These are phyloP conservation scores for Xylariaceae sp. DNA, from an alignment of 2,329 filamentous ascomycete species.

Conservation along the genomic window DNA sequence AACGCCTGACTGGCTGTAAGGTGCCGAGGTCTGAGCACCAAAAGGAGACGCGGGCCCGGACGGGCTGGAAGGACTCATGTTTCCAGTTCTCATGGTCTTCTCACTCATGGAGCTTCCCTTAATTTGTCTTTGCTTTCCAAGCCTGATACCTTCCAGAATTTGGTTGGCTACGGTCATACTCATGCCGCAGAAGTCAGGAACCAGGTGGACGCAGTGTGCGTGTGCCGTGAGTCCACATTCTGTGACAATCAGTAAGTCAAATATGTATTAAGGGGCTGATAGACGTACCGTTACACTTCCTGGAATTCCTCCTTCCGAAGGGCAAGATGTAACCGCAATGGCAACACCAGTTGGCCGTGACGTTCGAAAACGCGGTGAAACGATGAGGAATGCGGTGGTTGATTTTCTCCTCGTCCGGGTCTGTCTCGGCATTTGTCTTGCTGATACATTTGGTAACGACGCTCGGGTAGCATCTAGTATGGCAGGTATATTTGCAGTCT, in stretches of 20 bases:
- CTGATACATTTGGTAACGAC: conserved; percentile 99
- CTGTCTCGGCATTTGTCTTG: conserved; percentile 96
- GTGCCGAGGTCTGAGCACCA: conserved; percentile 21
- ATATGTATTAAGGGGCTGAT: conserved; percentile 1
- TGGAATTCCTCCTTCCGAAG: conserved; percentile 89
- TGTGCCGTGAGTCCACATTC: conserved; percentile 93
- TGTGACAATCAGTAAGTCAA: conserved; percentile 34
- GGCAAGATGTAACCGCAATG: conserved; percentile 96
- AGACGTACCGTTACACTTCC: conserved; percentile 75
- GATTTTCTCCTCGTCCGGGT: conserved; percentile 98
- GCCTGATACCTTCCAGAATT: conserved; percentile 80
- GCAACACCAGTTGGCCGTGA: conserved; percentile 98
- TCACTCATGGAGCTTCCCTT: conserved; percentile 56
- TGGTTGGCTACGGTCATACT: conserved; percentile 96
- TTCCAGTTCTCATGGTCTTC: conserved; percentile 57
- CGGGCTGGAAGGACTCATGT: conserved; percentile 39
- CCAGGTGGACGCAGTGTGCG: conserved; percentile 84
- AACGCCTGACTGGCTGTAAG: conserved; percentile 31
- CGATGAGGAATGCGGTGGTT: conserved; percentile 98
- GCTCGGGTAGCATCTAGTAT: conserved; percentile 93
- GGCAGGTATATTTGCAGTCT: conserved; percentile 99
- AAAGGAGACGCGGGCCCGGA: conserved; percentile 31
- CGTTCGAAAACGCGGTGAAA: conserved; percentile 93
- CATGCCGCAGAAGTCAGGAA: conserved; percentile 99
- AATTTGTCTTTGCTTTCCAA: conserved; percentile 65